These are phyloP conservation scores for Fusarium sp. DNA, from an alignment of 2,329 filamentous ascomycete genomes.

Conservation along the genomic window DNA sequence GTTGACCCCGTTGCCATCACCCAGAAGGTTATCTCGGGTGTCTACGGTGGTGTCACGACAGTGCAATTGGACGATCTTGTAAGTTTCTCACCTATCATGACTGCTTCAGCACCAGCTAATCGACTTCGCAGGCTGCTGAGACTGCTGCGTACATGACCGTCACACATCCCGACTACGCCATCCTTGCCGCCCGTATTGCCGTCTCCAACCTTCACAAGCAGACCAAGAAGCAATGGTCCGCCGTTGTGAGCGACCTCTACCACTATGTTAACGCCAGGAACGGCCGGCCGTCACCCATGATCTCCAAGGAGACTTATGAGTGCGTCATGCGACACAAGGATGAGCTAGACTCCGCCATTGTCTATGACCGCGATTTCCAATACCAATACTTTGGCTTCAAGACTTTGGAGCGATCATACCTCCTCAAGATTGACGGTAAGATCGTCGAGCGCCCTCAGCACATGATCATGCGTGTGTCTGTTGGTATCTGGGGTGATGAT, in stretches of 20 bases:
- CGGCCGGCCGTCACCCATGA: conserved; percentile 86
- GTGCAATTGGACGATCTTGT: conserved; percentile 97
- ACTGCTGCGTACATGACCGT: conserved; percentile 99
- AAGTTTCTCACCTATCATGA: conserved; percentile 54
- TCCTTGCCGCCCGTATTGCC: conserved; percentile 96
- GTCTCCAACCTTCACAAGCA: conserved; percentile 99
- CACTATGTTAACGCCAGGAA: conserved; percentile 98
- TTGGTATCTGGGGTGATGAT: conserved; percentile 95
- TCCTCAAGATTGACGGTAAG: conserved; percentile 94
- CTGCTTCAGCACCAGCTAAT: conserved; percentile 10
- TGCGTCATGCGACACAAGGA: conserved; percentile 96
- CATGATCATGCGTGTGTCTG: conserved; percentile 99
- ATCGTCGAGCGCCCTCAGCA: conserved; percentile 98
- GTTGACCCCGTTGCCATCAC: conserved; percentile 98
- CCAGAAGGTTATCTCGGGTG: conserved; percentile 98
- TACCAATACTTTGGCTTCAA: conserved; percentile 99
- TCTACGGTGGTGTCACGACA: conserved; percentile 97
- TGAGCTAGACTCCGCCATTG: conserved; percentile 97
- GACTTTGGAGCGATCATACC: conserved; percentile 96
- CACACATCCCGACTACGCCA: conserved; percentile 98
- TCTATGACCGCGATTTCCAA: conserved; percentile 99
- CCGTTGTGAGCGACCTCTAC: conserved; percentile 92
- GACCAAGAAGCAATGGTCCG: conserved; percentile 99
- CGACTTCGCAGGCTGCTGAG: conserved; percentile 81
- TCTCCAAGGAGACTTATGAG: conserved; percentile 89